A percentile compares a stretch with the other conserved stretches of the same genome.
Evolutionary conservation across 768 basidiomycete genomes (phyloP).

Genomic region (Boletus reticulatus): DNA sequence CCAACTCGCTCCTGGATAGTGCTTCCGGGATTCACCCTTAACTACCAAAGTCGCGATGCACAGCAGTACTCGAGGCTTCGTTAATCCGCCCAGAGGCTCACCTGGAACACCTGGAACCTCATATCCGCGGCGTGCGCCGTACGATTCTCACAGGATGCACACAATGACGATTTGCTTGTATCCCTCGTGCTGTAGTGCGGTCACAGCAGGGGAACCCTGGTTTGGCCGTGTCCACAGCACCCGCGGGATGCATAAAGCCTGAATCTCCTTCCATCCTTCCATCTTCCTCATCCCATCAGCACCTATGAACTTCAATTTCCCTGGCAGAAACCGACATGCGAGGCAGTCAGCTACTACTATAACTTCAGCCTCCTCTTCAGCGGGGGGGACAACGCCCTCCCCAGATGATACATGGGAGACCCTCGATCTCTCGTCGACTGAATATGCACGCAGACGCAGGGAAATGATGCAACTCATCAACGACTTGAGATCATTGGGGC

Average conservation of each 20-base stretch:
- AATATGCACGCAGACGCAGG: slow-evolving; percentile 40
- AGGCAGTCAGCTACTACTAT: background rate
- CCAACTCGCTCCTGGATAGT: background rate
- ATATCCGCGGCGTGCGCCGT: background rate
- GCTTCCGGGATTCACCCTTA: background rate
- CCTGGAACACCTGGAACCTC: background rate
- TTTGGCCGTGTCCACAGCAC: background rate
- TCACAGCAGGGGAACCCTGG: background rate
- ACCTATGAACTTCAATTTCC: slow-evolving; percentile 3
- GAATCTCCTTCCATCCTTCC: background rate
- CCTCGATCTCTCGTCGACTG: slow-evolving; percentile 28
- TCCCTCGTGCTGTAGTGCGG: background rate
- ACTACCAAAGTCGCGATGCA: background rate
- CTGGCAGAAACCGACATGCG: background rate
- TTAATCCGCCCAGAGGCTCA: background rate
- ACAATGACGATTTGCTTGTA: background rate
- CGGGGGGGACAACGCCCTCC: slow-evolving; percentile 2
- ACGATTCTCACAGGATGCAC: slow-evolving; percentile 4
- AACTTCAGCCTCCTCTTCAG: background rate
- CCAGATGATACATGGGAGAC: slow-evolving; percentile 14
- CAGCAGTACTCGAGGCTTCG: background rate
- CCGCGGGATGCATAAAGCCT: slow-evolving; percentile 9
- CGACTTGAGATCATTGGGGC: slow-evolving; percentile 43
- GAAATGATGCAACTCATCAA: slow-evolving; percentile 39
- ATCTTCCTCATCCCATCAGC: background rate